phyloP scores from a whole-genome alignment of 306 rosid species.

The Vigna radiata region DNA sequence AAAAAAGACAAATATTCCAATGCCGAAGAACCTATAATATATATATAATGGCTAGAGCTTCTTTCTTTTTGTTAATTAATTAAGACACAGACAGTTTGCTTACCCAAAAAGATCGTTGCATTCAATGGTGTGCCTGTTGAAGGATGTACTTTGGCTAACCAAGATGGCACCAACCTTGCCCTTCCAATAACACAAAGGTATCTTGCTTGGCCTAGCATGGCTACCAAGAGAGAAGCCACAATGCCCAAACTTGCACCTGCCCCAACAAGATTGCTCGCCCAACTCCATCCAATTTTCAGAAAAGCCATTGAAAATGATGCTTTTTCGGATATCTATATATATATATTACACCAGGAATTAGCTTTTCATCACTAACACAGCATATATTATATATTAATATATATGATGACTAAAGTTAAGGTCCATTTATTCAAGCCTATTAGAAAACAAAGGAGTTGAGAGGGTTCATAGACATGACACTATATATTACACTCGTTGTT shows the following conservation, averaged over 20 bases:
- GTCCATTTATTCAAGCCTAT: slow-evolving; percentile 22
- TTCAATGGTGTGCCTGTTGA: slow-evolving; percentile 89
- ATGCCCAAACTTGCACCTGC: slow-evolving; percentile 78
- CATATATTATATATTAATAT: not conserved
- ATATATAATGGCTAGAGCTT: not conserved
- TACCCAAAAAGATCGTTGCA: slow-evolving; percentile 83
- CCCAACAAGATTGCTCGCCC: slow-evolving; percentile 90
- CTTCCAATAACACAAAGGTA: slow-evolving; percentile 96
- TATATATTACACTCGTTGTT: not conserved
- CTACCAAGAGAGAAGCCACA: slow-evolving; percentile 88
- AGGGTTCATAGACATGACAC: not conserved
- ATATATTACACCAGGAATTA: not conserved
- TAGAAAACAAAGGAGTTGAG: not conserved
- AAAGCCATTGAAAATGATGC: slow-evolving; percentile 80
- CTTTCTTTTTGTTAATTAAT: not conserved
- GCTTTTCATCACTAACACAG: slow-evolving; percentile 28
- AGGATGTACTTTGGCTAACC: slow-evolving; percentile 96
- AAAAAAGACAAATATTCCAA: slow-evolving; percentile 3
- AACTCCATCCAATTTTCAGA: slow-evolving; percentile 73
- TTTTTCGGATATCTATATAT: slow-evolving; percentile 59
- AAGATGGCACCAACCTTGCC: slow-evolving; percentile 80
- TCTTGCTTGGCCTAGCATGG: slow-evolving; percentile 97
- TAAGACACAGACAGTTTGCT: slow-evolving; percentile 25
- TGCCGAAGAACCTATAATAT: not conserved
- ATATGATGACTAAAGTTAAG: slow-evolving; percentile 13